Percentiles rank a stretch among this genome's conserved stretches.
These are phyloP conservation scores for Cordyceps cateniannulata DNA, from an alignment of 2,329 filamentous ascomycete genomes.

Conservation along the genomic window DNA sequence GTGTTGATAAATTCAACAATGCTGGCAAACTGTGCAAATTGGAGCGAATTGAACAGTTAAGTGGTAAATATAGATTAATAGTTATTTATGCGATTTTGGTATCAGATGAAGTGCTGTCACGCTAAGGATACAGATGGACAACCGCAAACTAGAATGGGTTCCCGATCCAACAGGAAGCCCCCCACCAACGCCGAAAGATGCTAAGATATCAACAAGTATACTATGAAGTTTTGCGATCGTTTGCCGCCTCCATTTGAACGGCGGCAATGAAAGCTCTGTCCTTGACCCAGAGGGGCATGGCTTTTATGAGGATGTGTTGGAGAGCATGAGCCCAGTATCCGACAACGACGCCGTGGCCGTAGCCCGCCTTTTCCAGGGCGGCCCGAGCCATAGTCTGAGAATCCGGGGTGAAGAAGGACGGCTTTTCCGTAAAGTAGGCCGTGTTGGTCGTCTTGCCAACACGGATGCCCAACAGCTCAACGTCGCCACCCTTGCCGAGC, in stretches of 20 bases:
- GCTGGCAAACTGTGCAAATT: neutral
- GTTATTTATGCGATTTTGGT: neutral
- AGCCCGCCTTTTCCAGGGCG: conserved; percentile 15
- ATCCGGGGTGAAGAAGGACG: conserved; percentile 16
- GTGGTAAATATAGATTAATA: neutral
- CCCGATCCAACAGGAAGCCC: neutral
- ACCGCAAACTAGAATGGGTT: neutral
- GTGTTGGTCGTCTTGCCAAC: conserved; percentile 17
- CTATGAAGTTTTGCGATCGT: conserved; percentile 1
- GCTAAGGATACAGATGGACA: conserved; percentile 2
- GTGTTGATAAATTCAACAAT: neutral
- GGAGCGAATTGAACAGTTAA: neutral
- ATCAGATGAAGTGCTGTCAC: conserved; percentile 4
- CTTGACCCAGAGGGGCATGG: conserved; percentile 11
- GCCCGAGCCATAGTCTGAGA: conserved; percentile 16
- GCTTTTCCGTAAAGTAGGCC: conserved; percentile 14
- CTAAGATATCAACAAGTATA: neutral
- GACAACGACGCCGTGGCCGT: conserved; percentile 14
- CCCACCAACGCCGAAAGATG: neutral
- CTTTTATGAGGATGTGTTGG: conserved; percentile 10
- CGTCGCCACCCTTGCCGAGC: conserved; percentile 3
- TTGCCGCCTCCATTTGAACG: conserved; percentile 1
- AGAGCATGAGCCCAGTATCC: conserved; percentile 18
- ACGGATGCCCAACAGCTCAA: conserved; percentile 16
- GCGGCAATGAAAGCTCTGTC: conserved; percentile 11